Conservation (phyloP, 768 basidiomycete genomes). For the Podaxis mareebaensis region DNA sequence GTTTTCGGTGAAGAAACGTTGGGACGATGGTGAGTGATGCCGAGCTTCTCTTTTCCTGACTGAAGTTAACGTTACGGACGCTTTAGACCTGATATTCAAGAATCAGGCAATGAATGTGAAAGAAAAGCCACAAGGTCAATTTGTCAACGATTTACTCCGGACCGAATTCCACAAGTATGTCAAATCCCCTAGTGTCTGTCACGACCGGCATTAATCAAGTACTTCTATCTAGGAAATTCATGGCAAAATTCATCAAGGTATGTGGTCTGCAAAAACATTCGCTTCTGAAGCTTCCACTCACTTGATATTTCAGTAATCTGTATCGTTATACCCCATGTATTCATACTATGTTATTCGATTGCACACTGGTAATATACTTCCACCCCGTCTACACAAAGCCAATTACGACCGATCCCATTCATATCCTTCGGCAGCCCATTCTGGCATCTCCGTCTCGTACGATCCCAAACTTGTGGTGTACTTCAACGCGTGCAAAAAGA, state of each 20-base stretch:
- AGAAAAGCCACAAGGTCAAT: conserved; percentile 70
- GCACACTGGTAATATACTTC: conserved; percentile 17
- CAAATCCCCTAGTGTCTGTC: neutral
- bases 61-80: conserved; percentile 15
- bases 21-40: conserved; percentile 82
- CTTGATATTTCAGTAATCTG: conserved; percentile 5
- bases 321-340: conserved; percentile 3
- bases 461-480: conserved; percentile 83
- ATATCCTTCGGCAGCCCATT: conserved; percentile 83
- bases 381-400: neutral
- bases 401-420: conserved; percentile 51
- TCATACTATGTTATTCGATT: neutral
- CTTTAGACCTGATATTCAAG: conserved; percentile 93
- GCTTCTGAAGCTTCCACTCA: neutral
- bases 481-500: conserved; percentile 89
- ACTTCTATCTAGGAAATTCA: conserved; percentile 71
- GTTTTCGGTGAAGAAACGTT: conserved; percentile 89
- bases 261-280: neutral
- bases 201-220: conserved; percentile 8
- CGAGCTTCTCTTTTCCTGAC: neutral
- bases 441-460: conserved; percentile 85
- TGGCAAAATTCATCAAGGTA: conserved; percentile 90
- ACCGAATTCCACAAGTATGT: conserved; percentile 92
- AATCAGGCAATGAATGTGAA: conserved; percentile 83
- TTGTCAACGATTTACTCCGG: conserved; percentile 93